These are phyloP conservation scores for Stachybotrys chartarum DNA, from an alignment of 2,329 filamentous ascomycete genomes.

Conservation along the genomic window DNA sequence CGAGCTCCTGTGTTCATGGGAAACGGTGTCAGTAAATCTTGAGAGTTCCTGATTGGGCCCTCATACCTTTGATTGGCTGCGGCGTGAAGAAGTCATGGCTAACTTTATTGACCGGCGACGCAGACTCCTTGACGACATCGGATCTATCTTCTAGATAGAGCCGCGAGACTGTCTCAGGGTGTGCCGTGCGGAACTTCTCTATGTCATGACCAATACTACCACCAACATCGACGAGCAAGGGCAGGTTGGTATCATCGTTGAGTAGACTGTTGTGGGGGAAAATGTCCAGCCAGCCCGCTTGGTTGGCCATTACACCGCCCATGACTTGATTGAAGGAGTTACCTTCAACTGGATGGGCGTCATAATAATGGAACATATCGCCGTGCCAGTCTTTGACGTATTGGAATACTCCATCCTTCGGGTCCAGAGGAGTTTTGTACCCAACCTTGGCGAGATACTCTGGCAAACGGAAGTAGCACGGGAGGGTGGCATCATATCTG, in stretches of 20 bases:
- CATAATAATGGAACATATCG: not conserved
- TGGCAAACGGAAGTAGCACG: not conserved
- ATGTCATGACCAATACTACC: conserved; percentile 29
- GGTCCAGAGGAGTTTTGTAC: not conserved
- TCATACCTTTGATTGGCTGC: conserved; percentile 27
- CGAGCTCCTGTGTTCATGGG: conserved; percentile 17
- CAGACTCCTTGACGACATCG: not conserved
- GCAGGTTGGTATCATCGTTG: conserved; percentile 12
- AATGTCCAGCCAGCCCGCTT: not conserved
- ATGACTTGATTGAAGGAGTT: not conserved
- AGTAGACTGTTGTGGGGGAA: not conserved
- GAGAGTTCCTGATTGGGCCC: not conserved
- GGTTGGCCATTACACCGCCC: not conserved
- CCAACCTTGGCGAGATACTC: not conserved
- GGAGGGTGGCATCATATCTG: not conserved
- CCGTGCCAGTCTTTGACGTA: not conserved
- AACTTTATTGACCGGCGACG: conserved; percentile 16
- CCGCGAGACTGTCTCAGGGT: conserved; percentile 10
- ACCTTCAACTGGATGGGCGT: not conserved
- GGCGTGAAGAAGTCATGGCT: conserved; percentile 27
- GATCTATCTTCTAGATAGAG: not conserved
- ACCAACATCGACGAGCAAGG: conserved; percentile 26
- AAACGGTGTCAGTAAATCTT: not conserved
- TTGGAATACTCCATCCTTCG: not conserved
- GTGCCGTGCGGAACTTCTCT: conserved; percentile 20